Conservation (phyloP, 75 land plant genomes). For the Sequoia sempervirens region DNA sequence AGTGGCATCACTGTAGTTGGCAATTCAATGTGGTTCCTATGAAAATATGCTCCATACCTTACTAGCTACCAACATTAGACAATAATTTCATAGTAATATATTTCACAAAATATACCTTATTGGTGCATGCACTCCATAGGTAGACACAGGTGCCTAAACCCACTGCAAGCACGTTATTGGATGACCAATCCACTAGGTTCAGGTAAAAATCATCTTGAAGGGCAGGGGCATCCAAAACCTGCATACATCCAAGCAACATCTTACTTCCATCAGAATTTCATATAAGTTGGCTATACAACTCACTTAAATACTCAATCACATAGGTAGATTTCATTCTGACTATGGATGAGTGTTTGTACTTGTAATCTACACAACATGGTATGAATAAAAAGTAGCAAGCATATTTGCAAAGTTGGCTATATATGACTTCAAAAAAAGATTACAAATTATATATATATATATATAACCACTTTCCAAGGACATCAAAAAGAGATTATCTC, state of each 20-base stretch:
- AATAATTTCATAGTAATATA: not conserved
- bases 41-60: no score
- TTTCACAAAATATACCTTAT: slow-evolving; percentile 50
- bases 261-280: not conserved
- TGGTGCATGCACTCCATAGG: slow-evolving; percentile 85
- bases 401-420: not conserved
- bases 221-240: slow-evolving; percentile 93
- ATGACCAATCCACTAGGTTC: slow-evolving; percentile 87
- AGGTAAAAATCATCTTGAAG: slow-evolving; percentile 90
- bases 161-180: slow-evolving; percentile 78
- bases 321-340: not conserved
- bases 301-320: not conserved
- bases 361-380: not conserved
- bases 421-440: no score
- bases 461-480: no score
- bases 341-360: not conserved
- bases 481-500: no score
- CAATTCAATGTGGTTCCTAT: not conserved
- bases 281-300: not conserved
- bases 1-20: not conserved
- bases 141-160: slow-evolving; percentile 85
- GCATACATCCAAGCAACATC: slow-evolving; percentile 12
- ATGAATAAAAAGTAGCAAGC: not conserved
- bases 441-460: no score
- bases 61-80: no score